Evolutionary conservation across 164 flowering plant species (phyloP).

Genomic region (Akebia trifoliata): DNA sequence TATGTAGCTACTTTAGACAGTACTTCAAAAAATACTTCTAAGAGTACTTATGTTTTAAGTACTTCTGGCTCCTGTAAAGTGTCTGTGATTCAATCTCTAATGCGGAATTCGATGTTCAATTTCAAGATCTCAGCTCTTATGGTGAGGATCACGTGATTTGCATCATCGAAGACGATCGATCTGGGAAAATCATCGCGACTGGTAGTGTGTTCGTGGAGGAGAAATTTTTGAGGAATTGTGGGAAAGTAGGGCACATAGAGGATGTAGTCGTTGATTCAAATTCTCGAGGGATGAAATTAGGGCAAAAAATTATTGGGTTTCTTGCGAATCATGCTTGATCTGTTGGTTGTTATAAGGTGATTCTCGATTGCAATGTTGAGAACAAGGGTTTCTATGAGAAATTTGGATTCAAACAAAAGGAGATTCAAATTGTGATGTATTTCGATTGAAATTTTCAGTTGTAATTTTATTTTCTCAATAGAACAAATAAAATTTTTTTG

Average conservation of each 20-base stretch:
- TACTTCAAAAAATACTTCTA: no score
- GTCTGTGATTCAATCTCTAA: constrained; percentile 59
- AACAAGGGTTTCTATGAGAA: constrained; percentile 70
- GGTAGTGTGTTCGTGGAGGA: constrained; percentile 77
- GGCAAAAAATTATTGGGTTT: constrained; percentile 59
- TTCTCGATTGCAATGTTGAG: constrained; percentile 67
- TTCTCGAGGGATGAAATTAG: constrained; percentile 63
- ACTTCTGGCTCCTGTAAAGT: no score
- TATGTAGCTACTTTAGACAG: no score
- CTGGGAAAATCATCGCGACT: constrained; percentile 60
- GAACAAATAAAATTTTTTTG: no score
- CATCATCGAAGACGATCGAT: constrained; percentile 59
- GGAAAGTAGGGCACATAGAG: constrained; percentile 86
- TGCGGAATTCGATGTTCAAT: constrained; percentile 52
- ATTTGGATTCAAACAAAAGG: constrained; percentile 71
- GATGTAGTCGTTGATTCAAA: constrained; percentile 79
- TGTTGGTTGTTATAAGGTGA: constrained; percentile 80
- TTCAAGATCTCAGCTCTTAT: constrained; percentile 42
- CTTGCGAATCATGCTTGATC: constrained; percentile 50
- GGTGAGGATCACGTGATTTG: constrained; percentile 74
- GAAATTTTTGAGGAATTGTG: constrained; percentile 75
- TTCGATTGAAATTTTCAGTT: constrained; percentile 42
- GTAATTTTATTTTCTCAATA: no score
- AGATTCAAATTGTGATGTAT: constrained; percentile 67
- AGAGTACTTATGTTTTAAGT: no score